Conservation (phyloP, 176 grass and related monocot genomes). For the Oryza coarctata region DNA sequence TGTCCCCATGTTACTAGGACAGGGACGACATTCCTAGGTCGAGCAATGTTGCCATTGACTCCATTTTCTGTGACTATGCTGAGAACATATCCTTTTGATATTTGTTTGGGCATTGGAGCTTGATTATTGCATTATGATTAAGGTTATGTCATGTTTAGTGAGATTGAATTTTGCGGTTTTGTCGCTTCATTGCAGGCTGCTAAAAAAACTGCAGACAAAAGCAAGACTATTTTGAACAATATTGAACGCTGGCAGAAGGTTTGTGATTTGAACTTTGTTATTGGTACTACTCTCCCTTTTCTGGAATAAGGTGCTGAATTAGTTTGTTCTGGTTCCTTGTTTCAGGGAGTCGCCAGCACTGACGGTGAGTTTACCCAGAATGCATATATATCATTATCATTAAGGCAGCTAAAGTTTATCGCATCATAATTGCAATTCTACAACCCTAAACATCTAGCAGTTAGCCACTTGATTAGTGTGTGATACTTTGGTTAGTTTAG, state of each 20-base stretch:
- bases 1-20: too few species aligned
- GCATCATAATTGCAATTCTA: slow-evolving; percentile 12
- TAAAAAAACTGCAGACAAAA: slow-evolving; percentile 85
- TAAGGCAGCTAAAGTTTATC: slow-evolving; percentile 12
- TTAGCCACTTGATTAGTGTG: slow-evolving; percentile 22
- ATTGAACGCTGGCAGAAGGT: slow-evolving; percentile 99
- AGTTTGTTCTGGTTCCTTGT: slow-evolving; percentile 48
- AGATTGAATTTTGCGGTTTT: slow-evolving; percentile 23
- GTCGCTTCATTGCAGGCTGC: slow-evolving; percentile 57
- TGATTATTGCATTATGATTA: background rate
- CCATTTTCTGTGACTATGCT: too few species aligned
- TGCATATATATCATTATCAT: background rate
- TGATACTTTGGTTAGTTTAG: background rate
- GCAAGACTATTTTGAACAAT: slow-evolving; percentile 75
- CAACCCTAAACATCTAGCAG: background rate
- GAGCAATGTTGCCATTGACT: too few species aligned
- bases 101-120: background rate
- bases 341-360: slow-evolving; percentile 84
- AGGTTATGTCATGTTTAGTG: background rate
- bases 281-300: slow-evolving; percentile 12
- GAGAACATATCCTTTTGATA: background rate
- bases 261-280: slow-evolving; percentile 41
- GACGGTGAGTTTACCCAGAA: slow-evolving; percentile 68
- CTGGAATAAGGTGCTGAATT: slow-evolving; percentile 21
- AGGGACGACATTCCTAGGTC: too few species aligned